Conservation (phyloP, 495 filamentous ascomycete genomes). For the Aspergillus cavernicola region DNA sequence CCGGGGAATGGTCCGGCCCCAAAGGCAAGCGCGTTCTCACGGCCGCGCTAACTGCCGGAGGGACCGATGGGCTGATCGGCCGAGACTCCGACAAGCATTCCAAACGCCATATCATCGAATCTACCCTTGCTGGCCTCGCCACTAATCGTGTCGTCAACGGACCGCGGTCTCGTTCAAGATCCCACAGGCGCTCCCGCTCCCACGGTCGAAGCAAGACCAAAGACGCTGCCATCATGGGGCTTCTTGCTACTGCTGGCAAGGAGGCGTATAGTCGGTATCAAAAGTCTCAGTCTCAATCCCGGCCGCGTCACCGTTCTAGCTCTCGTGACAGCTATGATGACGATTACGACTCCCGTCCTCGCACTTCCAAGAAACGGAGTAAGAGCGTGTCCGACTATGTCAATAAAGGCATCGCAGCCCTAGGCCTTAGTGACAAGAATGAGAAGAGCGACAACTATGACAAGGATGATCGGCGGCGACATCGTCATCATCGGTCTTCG, state of each 20-base stretch:
- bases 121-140: slow-evolving; percentile 79
- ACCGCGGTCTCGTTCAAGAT: slow-evolving; percentile 47
- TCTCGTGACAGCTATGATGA: slow-evolving; percentile 45
- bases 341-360: slow-evolving; percentile 17
- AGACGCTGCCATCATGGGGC: slow-evolving; percentile 68
- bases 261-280: slow-evolving; percentile 65
- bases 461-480: slow-evolving; percentile 24
- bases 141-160: slow-evolving; percentile 80
- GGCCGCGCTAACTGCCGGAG: slow-evolving; percentile 78
- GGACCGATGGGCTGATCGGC: slow-evolving; percentile 72
- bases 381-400: slow-evolving; percentile 57
- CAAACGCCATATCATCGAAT: slow-evolving; percentile 64
- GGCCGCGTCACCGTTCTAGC: slow-evolving; percentile 42
- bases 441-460: slow-evolving; percentile 32
- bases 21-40: slow-evolving; percentile 87
- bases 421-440: slow-evolving; percentile 48
- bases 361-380: slow-evolving; percentile 45
- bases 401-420: slow-evolving; percentile 49
- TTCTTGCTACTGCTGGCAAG: slow-evolving; percentile 78
- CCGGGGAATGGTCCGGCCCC: slow-evolving; percentile 76
- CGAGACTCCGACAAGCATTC: slow-evolving; percentile 69
- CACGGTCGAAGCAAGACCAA: slow-evolving; percentile 46
- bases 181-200: slow-evolving; percentile 40
- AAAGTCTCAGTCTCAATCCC: slow-evolving; percentile 55
- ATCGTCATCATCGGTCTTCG: slow-evolving; percentile 42